These are phyloP conservation scores for Ogataea trehaloabstinens DNA, from an alignment of 805 yeast species.

Conservation along the genomic window DNA sequence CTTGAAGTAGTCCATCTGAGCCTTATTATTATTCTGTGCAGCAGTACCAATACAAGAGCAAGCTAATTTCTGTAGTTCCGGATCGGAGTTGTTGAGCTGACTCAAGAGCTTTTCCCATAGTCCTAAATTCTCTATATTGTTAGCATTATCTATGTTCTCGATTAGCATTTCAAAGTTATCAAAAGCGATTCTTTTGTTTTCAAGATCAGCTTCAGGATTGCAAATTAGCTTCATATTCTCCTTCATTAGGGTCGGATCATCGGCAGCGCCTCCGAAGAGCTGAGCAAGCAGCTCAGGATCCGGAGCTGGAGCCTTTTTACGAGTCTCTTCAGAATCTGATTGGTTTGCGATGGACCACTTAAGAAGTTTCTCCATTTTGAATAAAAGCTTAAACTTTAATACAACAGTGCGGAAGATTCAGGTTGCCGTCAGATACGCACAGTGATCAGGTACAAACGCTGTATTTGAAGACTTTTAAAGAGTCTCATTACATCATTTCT, in stretches of 20 bases:
- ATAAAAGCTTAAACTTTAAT: neutral
- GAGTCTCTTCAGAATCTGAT: constrained; percentile 68
- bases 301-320: constrained; percentile 60
- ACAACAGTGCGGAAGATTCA: neutral
- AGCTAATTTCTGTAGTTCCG: constrained; percentile 52
- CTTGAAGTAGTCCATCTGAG: constrained; percentile 66
- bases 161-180: constrained; percentile 93
- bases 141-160: constrained; percentile 92
- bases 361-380: constrained; percentile 80
- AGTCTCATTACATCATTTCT: no score
- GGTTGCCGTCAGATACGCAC: no score
- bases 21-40: constrained; percentile 80
- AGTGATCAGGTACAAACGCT: no score
- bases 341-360: constrained; percentile 90
- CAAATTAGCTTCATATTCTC: constrained; percentile 63
- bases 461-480: no score
- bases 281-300: constrained; percentile 80
- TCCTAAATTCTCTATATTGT: constrained; percentile 78
- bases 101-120: constrained; percentile 75
- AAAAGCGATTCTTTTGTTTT: constrained; percentile 69
- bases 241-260: constrained; percentile 86
- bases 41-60: constrained; percentile 85
- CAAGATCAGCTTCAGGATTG: constrained; percentile 57
- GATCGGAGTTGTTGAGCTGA: constrained; percentile 44
- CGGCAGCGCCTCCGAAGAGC: constrained; percentile 72